These are phyloP conservation scores for Mycena venus DNA, from an alignment of 768 basidiomycete genomes.

Conservation along the genomic window DNA sequence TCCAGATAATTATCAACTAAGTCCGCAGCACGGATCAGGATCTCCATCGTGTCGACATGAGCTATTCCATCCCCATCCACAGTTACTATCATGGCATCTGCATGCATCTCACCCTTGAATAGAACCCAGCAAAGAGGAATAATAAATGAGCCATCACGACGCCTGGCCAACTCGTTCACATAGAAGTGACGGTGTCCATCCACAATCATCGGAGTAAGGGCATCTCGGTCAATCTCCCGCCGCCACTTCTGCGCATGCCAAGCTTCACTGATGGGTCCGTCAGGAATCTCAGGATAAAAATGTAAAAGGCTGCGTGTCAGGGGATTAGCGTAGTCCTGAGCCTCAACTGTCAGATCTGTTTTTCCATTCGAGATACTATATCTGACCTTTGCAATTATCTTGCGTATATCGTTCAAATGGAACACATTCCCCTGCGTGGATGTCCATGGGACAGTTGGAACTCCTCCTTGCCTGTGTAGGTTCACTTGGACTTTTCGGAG, in stretches of 20 bases:
- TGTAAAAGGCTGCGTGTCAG: background rate
- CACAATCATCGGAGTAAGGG: conserved; percentile 5
- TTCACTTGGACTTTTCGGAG: background rate
- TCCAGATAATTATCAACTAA: background rate
- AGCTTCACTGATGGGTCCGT: background rate
- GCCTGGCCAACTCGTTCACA: conserved; percentile 31
- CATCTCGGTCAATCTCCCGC: background rate
- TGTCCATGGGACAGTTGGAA: background rate
- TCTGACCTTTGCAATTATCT: background rate
- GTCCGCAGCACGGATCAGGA: background rate
- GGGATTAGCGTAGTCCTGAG: background rate
- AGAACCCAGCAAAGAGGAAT: conserved; percentile 38
- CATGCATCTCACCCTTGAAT: background rate
- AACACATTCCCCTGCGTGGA: background rate
- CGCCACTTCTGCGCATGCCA: conserved; percentile 15
- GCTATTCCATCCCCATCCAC: background rate
- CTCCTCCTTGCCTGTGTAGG: background rate
- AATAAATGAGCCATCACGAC: conserved; percentile 19
- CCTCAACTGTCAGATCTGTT: too few species aligned
- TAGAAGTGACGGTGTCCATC: background rate
- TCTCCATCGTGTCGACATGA: background rate
- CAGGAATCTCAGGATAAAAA: conserved; percentile 1
- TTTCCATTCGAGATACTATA: too few species aligned
- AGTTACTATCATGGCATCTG: background rate
- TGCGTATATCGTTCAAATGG: background rate